phyloP scores from a whole-genome alignment of 495 filamentous ascomycete genomes.

The Trichoderma gamsii region DNA sequence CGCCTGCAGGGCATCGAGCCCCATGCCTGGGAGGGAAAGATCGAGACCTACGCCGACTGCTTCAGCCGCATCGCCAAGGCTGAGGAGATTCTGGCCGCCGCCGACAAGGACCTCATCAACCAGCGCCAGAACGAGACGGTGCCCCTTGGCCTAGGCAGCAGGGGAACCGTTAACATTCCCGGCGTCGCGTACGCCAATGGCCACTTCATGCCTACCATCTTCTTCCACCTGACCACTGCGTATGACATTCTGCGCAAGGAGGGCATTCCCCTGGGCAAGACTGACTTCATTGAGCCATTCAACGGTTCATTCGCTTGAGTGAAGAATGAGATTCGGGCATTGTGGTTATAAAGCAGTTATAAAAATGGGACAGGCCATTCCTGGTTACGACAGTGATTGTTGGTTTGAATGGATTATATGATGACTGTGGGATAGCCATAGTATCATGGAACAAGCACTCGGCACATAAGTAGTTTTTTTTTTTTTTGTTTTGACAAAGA shows the following conservation, averaged over 20 bases:
- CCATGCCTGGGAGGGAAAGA: slow-evolving; percentile 30
- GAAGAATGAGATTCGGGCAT: neutral
- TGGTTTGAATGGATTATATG: no score
- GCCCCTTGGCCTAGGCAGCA: slow-evolving; percentile 24
- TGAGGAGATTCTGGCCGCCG: slow-evolving; percentile 27
- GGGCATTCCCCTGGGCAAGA: slow-evolving; percentile 53
- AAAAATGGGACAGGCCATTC: no score
- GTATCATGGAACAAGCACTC: no score
- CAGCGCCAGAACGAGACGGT: slow-evolving; percentile 30
- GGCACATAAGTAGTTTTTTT: no score
- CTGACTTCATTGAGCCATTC: slow-evolving; percentile 40
- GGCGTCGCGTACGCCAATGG: slow-evolving; percentile 25
- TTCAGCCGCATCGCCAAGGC: slow-evolving; percentile 19
- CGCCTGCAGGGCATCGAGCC: slow-evolving; percentile 29
- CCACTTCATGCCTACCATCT: slow-evolving; percentile 46
- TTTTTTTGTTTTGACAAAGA: no score
- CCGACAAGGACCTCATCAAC: slow-evolving; percentile 33
- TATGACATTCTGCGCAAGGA: slow-evolving; percentile 51
- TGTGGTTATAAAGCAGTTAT: neutral
- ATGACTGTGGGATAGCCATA: no score
- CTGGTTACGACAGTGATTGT: no score
- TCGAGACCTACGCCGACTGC: slow-evolving; percentile 32
- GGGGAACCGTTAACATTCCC: slow-evolving; percentile 18
- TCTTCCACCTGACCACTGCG: slow-evolving; percentile 51
- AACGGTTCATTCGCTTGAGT: slow-evolving; percentile 16